phyloP scores from a whole-genome alignment of 345 rosid species.

The Psidium guajava region DNA sequence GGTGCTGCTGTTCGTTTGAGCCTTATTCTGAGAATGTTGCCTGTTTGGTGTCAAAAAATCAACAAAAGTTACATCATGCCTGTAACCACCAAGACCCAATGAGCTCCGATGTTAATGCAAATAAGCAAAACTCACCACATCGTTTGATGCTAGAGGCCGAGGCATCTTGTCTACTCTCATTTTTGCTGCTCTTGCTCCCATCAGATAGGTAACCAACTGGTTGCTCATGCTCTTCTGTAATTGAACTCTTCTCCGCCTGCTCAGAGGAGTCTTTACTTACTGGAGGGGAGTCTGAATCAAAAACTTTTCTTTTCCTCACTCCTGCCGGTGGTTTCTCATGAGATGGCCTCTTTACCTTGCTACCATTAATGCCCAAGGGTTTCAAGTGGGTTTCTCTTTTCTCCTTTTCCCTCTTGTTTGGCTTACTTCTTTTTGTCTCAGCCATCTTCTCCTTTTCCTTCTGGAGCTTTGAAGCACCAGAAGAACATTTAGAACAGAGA shows the following conservation, averaged over 20 bases:
- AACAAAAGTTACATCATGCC: neutral
- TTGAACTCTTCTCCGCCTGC: slow-evolving; percentile 20
- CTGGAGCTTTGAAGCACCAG: slow-evolving; percentile 41
- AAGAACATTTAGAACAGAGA: slow-evolving; percentile 18
- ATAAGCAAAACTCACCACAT: slow-evolving; percentile 14
- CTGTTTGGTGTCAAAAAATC: slow-evolving; percentile 10
- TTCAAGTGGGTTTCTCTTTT: slow-evolving; percentile 7
- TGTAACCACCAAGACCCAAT: neutral
- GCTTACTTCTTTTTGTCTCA: slow-evolving; percentile 18
- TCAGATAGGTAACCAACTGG: slow-evolving; percentile 35
- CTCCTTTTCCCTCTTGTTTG: slow-evolving; percentile 19
- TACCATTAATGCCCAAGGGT: slow-evolving; percentile 1
- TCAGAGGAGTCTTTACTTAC: slow-evolving; percentile 24
- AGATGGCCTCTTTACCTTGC: slow-evolving; percentile 1
- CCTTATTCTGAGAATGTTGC: slow-evolving; percentile 36
- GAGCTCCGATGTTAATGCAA: neutral
- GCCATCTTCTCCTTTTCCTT: slow-evolving; percentile 17
- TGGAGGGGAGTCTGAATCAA: neutral
- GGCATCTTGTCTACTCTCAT: slow-evolving; percentile 15
- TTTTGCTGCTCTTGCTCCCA: slow-evolving; percentile 28
- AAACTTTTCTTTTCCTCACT: neutral
- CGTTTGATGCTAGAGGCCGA: neutral
- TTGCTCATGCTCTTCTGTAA: slow-evolving; percentile 50
- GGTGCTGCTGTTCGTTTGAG: slow-evolving; percentile 18
- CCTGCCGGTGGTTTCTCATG: neutral